These are phyloP conservation scores for Cutaneotrichosporon cavernicola DNA, from an alignment of 1,284 basidiomycete genomes.

Conservation along the genomic window DNA sequence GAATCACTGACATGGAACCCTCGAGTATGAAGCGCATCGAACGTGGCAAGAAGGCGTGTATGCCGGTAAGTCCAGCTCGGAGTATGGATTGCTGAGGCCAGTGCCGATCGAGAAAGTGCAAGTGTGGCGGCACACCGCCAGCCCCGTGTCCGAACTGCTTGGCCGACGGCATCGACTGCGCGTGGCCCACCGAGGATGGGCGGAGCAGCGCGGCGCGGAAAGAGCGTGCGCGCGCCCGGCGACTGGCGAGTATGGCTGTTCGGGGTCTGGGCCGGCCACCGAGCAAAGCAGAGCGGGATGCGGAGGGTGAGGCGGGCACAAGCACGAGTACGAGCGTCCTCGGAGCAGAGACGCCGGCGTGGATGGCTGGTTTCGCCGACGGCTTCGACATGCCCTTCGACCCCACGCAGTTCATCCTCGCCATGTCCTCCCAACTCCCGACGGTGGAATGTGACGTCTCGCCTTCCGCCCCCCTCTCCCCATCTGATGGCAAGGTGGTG, in stretches of 20 bases:
- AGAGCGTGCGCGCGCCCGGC: constrained; percentile 12
- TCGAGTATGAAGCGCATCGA: constrained; percentile 11
- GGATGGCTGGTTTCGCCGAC: no score
- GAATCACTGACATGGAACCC: no score
- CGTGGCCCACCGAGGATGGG: constrained; percentile 35
- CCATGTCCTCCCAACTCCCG: constrained; percentile 30
- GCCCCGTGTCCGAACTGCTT: constrained; percentile 34
- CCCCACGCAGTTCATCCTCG: constrained; percentile 33
- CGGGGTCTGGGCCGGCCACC: constrained; percentile 13
- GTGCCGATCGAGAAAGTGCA: constrained; percentile 34
- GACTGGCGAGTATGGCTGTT: constrained; percentile 7
- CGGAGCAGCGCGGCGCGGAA: constrained; percentile 29
- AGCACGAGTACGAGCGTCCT: no score
- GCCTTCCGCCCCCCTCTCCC: background rate
- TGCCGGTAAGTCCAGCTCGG: constrained; percentile 3
- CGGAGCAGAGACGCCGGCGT: no score
- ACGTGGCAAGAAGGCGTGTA: constrained; percentile 17
- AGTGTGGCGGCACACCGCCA: constrained; percentile 32
- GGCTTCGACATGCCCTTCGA: constrained; percentile 16
- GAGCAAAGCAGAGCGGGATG: constrained; percentile 9
- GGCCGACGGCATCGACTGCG: constrained; percentile 26
- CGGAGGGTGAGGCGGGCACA: background rate
- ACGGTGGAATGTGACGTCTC: constrained; percentile 23
- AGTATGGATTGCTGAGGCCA: constrained; percentile 10
- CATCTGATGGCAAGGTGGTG: constrained; percentile 18